These are phyloP conservation scores for Quercus wislizeni DNA, from an alignment of 306 rosid genomes.

Conservation along the genomic window DNA sequence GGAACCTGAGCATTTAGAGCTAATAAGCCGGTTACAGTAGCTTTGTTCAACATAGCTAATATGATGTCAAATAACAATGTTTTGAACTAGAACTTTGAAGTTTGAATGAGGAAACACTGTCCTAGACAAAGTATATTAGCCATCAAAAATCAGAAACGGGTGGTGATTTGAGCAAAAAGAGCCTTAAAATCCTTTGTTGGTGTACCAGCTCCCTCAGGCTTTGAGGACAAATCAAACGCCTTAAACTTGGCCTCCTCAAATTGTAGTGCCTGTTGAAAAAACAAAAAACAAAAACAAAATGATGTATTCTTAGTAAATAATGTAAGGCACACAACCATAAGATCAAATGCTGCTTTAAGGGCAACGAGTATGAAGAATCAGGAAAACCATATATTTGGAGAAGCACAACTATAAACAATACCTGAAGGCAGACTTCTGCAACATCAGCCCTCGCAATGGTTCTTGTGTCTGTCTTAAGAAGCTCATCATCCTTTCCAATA, in stretches of 20 bases:
- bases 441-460: constrained; percentile 82
- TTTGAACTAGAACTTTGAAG: background rate
- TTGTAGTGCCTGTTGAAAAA: constrained; percentile 57
- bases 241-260: constrained; percentile 73
- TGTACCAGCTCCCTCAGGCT: constrained; percentile 72
- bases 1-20: background rate
- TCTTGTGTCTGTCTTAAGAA: constrained; percentile 81
- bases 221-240: constrained; percentile 88
- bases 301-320: background rate
- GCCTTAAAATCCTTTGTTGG: constrained; percentile 92
- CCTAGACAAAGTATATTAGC: background rate
- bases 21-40: background rate
- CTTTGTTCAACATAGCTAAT: background rate
- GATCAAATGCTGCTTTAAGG: background rate
- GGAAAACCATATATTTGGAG: background rate
- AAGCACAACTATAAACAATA: constrained; percentile 21
- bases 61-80: background rate
- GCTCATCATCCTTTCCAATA: constrained; percentile 87
- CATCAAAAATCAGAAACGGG: constrained; percentile 41
- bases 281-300: background rate
- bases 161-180: constrained; percentile 63
- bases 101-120: no score
- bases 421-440: constrained; percentile 94
- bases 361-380: background rate
- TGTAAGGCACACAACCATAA: background rate